Conservation (phyloP, 2,329 filamentous ascomycete species). For the Cercospora brassicicola region DNA sequence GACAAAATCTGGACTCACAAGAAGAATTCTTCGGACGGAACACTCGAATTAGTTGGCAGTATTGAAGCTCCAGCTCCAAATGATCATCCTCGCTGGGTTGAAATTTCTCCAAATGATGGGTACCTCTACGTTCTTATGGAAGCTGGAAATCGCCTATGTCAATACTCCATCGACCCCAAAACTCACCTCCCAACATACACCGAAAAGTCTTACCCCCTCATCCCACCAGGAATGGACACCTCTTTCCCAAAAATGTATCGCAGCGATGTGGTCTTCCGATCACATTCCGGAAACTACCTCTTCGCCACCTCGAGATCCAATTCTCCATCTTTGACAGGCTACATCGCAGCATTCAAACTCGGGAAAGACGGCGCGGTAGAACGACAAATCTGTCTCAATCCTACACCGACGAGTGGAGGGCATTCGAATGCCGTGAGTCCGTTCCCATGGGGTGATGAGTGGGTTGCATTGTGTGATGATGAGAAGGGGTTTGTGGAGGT, state of each 20-base stretch:
- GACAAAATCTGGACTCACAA: slow-evolving; percentile 85
- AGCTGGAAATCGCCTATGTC: slow-evolving; percentile 78
- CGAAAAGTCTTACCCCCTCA: slow-evolving; percentile 71
- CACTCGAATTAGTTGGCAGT: slow-evolving; percentile 68
- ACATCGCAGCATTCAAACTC: slow-evolving; percentile 77
- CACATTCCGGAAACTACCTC: slow-evolving; percentile 68
- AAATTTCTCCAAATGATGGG: slow-evolving; percentile 73
- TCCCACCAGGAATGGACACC: slow-evolving; percentile 66
- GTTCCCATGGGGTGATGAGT: slow-evolving; percentile 81
- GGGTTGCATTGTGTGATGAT: slow-evolving; percentile 86
- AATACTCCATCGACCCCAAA: slow-evolving; percentile 74
- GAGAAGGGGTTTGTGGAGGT: slow-evolving; percentile 86
- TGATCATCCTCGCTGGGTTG: slow-evolving; percentile 87
- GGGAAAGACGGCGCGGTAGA: slow-evolving; percentile 67
- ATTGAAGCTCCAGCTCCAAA: slow-evolving; percentile 67
- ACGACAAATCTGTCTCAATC: slow-evolving; percentile 75
- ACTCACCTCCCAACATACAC: slow-evolving; percentile 79
- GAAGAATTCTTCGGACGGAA: slow-evolving; percentile 57
- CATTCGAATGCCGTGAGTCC: slow-evolving; percentile 87
- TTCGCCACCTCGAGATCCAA: slow-evolving; percentile 85
- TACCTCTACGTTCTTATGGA: slow-evolving; percentile 89
- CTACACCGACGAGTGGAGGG: slow-evolving; percentile 81
- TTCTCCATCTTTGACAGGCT: slow-evolving; percentile 72
- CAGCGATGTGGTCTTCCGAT: slow-evolving; percentile 77
- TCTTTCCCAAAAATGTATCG: slow-evolving; percentile 69